Conservation (phyloP, 768 basidiomycete species). For the Suillus lakei region DNA sequence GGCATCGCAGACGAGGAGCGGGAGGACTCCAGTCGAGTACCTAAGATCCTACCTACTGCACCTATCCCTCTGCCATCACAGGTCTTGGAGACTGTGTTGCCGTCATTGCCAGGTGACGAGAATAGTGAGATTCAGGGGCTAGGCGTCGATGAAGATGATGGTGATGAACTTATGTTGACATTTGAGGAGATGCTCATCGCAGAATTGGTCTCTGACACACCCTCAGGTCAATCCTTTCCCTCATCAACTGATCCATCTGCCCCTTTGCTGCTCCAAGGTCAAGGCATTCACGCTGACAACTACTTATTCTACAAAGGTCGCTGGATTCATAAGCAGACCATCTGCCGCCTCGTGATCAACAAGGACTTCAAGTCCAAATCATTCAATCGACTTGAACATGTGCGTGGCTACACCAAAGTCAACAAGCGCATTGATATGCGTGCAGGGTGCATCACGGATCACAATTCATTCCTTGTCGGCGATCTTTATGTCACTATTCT, state of each 20-base stretch:
- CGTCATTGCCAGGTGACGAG: too few species aligned
- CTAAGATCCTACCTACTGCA: not conserved
- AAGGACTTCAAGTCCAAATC: not conserved
- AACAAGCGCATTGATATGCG: not conserved
- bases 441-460: not conserved
- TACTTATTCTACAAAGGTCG: constrained; percentile 4
- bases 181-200: not conserved
- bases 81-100: not conserved
- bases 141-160: not conserved
- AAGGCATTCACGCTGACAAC: not conserved
- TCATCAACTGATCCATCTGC: not conserved
- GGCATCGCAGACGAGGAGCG: not conserved
- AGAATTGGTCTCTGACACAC: not conserved
- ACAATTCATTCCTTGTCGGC: not conserved
- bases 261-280: not conserved
- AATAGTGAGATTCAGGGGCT: not conserved
- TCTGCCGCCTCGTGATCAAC: constrained; percentile 2
- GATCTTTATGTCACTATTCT: not conserved
- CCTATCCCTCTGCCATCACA: not conserved
- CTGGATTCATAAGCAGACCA: constrained; percentile 5
- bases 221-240: not conserved
- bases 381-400: not conserved
- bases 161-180: not conserved
- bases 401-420: not conserved
- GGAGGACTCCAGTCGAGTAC: not conserved